phyloP scores from a whole-genome alignment of 1,284 basidiomycete genomes.

The Cryptococcus sp. region DNA sequence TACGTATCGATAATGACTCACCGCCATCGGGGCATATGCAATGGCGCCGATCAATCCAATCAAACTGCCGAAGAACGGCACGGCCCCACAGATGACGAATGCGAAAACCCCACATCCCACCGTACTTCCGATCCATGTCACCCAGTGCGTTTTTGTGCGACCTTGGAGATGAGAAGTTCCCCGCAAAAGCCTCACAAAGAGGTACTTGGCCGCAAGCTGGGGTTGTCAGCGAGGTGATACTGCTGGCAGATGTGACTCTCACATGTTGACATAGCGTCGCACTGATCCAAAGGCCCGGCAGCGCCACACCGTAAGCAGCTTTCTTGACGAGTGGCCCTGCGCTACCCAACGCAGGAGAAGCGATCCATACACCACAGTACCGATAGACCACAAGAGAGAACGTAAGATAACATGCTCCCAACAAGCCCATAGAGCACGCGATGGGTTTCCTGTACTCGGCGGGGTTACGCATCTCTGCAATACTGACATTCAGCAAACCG shows the following conservation, averaged over 20 bases:
- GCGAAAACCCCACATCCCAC: conserved; percentile 14
- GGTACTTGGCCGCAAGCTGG: conserved; percentile 19
- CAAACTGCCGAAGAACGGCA: conserved; percentile 22
- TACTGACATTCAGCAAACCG: conserved; percentile 1
- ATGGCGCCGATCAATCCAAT: conserved; percentile 30
- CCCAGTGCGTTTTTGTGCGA: conserved; percentile 32
- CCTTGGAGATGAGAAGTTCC: conserved; percentile 31
- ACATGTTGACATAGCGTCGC: conserved; percentile 15
- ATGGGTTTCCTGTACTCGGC: conserved; percentile 20
- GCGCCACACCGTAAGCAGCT: conserved; percentile 42
- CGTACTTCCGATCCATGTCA: conserved; percentile 31
- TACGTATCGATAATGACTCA: neutral
- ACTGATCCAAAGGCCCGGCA: conserved; percentile 33
- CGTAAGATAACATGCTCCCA: conserved; percentile 19
- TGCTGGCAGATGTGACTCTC: conserved; percentile 8
- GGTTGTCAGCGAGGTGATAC: neutral
- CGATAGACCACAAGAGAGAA: conserved; percentile 29
- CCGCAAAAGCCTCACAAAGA: conserved; percentile 38
- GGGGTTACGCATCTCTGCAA: conserved; percentile 28
- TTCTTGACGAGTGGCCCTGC: conserved; percentile 26
- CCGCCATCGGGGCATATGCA: conserved; percentile 21
- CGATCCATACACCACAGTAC: conserved; percentile 26
- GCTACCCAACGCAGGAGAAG: conserved; percentile 31
- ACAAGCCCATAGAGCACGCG: conserved; percentile 13
- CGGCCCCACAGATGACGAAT: conserved; percentile 23